phyloP scores from a whole-genome alignment of 2,329 filamentous ascomycete genomes.

The Byssothecium circinans region DNA sequence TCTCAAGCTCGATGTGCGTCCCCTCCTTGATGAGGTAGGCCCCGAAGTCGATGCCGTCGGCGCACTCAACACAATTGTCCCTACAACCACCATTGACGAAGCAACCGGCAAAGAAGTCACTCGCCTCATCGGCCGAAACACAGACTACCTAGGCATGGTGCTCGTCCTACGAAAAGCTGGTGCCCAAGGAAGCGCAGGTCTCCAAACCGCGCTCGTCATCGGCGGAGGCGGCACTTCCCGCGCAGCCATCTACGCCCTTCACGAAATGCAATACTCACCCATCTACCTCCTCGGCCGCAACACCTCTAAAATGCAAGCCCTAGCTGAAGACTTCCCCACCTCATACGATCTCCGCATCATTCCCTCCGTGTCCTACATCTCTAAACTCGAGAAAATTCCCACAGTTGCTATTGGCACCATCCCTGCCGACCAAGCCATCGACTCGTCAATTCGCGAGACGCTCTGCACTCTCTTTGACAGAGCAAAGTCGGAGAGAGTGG shows the following conservation, averaged over 20 bases:
- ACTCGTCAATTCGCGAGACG: slow-evolving; percentile 67
- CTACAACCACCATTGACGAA: slow-evolving; percentile 47
- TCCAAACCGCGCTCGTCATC: slow-evolving; percentile 72
- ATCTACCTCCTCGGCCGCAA: slow-evolving; percentile 87
- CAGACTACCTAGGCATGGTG: slow-evolving; percentile 93
- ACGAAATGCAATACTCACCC: slow-evolving; percentile 78
- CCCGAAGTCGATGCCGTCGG: slow-evolving; percentile 80
- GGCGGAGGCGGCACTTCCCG: slow-evolving; percentile 91
- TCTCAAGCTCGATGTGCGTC: slow-evolving; percentile 85
- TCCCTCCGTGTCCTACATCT: slow-evolving; percentile 54
- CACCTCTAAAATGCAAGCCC: slow-evolving; percentile 64
- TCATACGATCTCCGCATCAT: slow-evolving; percentile 67
- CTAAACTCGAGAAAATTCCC: slow-evolving; percentile 54
- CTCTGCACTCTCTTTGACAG: slow-evolving; percentile 58
- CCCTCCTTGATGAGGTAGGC: slow-evolving; percentile 76
- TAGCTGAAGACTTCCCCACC: slow-evolving; percentile 72
- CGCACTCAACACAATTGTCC: slow-evolving; percentile 91
- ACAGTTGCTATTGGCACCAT: slow-evolving; percentile 85
- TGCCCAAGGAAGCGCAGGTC: slow-evolving; percentile 35
- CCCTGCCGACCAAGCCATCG: slow-evolving; percentile 83
- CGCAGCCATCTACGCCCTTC: slow-evolving; percentile 85
- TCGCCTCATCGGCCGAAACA: slow-evolving; percentile 82
- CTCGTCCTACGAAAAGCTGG: slow-evolving; percentile 73
- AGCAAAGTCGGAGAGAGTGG: slow-evolving; percentile 21
- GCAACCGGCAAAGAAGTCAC: slow-evolving; percentile 45